Base-by-base conservation (phyloP, 495 filamentous ascomycete species). In the Lepidopterella palustris region DNA sequence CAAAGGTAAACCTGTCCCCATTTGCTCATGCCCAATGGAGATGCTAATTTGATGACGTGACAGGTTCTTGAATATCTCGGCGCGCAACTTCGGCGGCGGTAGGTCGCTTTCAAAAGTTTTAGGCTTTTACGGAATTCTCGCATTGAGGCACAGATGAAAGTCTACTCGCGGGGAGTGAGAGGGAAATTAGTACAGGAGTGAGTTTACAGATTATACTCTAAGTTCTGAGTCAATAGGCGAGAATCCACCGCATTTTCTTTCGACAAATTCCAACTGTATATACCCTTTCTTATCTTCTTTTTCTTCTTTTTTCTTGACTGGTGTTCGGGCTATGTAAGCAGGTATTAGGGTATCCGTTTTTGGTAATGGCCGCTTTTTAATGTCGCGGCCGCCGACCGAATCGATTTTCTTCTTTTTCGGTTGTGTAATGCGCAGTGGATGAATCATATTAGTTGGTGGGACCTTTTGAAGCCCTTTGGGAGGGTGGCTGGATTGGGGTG, bases 21-120 rank as follows among this genome's bases (percentile, higher is more conserved):
- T 5, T 26, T 32, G 15, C 4, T 28, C 31, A 45, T 40, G 28
- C 21, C 18, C 31, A 26, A 10, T 3, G 26, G 6, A 2, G 4
- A 54, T 6, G 18, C 18, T 54, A 45, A 20, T 18, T 42, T 28
- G 11, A 45, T 31, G 13, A 48, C 40, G n/a, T n/a, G n/a, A 5
- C 39, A 59, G 61, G 42, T 63, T 23, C 57, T 63, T 39, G 61
- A 63, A 27, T 54, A 55, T 28, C 51, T 59, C 27, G 29, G 31
- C 31, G 45, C 6, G 5, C 42, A 56, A 20, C 4, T 62, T 24
- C 35, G 32, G 21, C 57, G 35, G 29, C 18, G 60, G 47, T 53
- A 54, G 45, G n/a, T n/a, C n/a, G n/a, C n/a, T n/a, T n/a, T n/a
- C n/a, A n/a, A n/a, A n/a, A n/a, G n/a, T n/a, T n/a, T n/a, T n/a